A percentile compares a stretch with the other conserved stretches of the same genome.
Conservation (phyloP, 495 filamentous ascomycete species). For the Penicillium arizonense region DNA sequence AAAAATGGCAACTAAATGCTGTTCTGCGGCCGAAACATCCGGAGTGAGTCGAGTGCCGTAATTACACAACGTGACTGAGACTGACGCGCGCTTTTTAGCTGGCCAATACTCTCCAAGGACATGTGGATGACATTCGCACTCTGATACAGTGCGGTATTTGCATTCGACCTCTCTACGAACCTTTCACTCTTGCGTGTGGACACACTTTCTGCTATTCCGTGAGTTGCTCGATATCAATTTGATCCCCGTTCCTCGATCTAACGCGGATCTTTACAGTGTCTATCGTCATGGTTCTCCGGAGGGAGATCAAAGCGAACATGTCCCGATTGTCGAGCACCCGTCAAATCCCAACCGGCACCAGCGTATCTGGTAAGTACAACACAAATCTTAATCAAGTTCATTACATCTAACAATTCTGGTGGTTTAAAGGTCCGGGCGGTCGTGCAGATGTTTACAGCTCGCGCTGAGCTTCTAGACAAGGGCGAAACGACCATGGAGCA, state of each 20-base stretch:
- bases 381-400: too few species aligned
- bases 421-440: conserved; percentile 60
- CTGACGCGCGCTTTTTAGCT: conserved; percentile 30
- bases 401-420: conserved; percentile 12
- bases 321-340: conserved; percentile 64
- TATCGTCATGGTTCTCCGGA: conserved; percentile 63
- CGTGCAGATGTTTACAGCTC: conserved; percentile 62
- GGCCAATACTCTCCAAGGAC: conserved; percentile 47
- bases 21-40: conserved; percentile 22
- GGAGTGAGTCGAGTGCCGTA: conserved; percentile 27
- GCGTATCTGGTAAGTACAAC: conserved; percentile 60
- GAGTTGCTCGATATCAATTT: conserved; percentile 14
- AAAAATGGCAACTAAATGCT: conserved; percentile 18
- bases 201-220: conserved; percentile 77
- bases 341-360: conserved; percentile 61
- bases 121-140: conserved; percentile 48
- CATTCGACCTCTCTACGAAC: conserved; percentile 67
- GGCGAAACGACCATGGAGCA: conserved; percentile 64
- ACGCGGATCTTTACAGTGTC: conserved; percentile 48
- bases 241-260: not conserved
- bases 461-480: conserved; percentile 61
- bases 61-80: not conserved
- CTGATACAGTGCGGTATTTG: conserved; percentile 68
- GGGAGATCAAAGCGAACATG: conserved; percentile 64
- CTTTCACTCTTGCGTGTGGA: conserved; percentile 68